Evolutionary conservation across 2,329 filamentous ascomycete genomes (phyloP), one percentile per base, ranked within the genome.

Genomic region (Paecilomyces formosus): DNA sequence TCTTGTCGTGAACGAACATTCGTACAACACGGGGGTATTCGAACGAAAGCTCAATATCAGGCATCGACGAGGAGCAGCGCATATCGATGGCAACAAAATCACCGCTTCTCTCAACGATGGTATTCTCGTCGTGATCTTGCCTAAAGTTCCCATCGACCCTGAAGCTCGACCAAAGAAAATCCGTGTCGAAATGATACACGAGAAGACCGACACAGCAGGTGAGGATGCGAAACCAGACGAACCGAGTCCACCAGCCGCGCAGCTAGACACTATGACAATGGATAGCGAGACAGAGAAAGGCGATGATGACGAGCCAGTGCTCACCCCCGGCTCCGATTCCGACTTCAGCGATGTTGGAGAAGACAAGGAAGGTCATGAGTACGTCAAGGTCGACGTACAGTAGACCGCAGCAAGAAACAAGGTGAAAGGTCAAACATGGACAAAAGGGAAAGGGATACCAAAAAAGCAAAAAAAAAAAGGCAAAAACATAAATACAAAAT

Each of bases 51-150:
- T 95, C 54, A 79, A 81, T 28, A 78, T 95, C 26, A 52, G 81
- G 72, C 51, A 69, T 57, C 13, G 77, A 55, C 76, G 78, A 8
- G 79, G 79, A 30, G 82, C 83, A 30, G 85, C 86, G 7, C 80
- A 82, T 62, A 78, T 94, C 15, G 87, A 92, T 65, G 82, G 79
- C 1, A 81, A 87, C 54, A 79, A 75, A 24, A 93, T 94, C 68
- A 82, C 79, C 2, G 89, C 90, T 2, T 90, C 85, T 75, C 81
- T 95, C 74, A 88, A 91, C 72, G 88, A 94, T 69, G 90, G 90
- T 4, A 77, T 95, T 1, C 72, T 95, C 64, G 78, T 87, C 35
- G 80, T 95, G n/a, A 85, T 83, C n/a, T 84, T 95, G 1, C 89
- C 89, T 7, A 92, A 91, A 78, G 67, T 83, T 7, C 85, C 88